These are phyloP conservation scores for Chlamydomonas sphaeroides DNA, from an alignment of 139 green algal species.

Conservation along the genomic window DNA sequence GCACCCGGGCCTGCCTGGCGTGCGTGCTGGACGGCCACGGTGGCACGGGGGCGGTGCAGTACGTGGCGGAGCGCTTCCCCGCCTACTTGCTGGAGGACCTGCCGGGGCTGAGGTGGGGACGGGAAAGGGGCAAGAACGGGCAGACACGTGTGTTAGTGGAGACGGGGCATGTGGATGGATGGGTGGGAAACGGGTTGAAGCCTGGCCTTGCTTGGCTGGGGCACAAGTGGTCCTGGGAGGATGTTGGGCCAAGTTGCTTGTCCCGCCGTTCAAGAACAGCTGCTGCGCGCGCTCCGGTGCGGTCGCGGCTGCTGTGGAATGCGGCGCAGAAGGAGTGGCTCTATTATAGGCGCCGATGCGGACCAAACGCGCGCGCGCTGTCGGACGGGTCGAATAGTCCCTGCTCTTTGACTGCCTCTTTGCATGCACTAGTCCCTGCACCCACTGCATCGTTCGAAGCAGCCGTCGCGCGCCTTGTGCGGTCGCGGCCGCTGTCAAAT, in stretches of 20 bases:
- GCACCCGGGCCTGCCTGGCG: slow-evolving; percentile 20
- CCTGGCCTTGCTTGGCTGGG: too few species aligned
- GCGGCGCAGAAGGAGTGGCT: not conserved
- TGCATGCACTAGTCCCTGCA: too few species aligned
- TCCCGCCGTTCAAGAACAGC: slow-evolving; percentile 5
- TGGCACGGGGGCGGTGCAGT: slow-evolving; percentile 14
- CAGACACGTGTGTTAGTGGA: too few species aligned
- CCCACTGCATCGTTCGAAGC: slow-evolving; percentile 14
- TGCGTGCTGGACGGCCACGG: slow-evolving; percentile 36
- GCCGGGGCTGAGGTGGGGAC: slow-evolving; percentile 7
- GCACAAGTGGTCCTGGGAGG: too few species aligned
- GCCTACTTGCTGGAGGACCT: slow-evolving; percentile 15
- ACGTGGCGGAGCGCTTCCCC: slow-evolving; percentile 30
- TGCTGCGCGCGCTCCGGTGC: not conserved
- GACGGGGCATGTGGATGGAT: not conserved
- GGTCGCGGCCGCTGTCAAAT: not conserved
- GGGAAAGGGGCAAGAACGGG: not conserved
- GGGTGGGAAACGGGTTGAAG: too few species aligned
- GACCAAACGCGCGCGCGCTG: not conserved
- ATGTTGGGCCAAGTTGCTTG: too few species aligned
- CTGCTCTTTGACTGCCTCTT: too few species aligned
- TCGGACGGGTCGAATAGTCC: not conserved
- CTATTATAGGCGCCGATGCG: not conserved
- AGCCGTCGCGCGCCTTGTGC: not conserved
- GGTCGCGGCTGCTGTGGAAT: not conserved